Evolutionary conservation across 2,329 filamentous ascomycete species (phyloP).

Genomic region (Rhytidhysteron rufulum): DNA sequence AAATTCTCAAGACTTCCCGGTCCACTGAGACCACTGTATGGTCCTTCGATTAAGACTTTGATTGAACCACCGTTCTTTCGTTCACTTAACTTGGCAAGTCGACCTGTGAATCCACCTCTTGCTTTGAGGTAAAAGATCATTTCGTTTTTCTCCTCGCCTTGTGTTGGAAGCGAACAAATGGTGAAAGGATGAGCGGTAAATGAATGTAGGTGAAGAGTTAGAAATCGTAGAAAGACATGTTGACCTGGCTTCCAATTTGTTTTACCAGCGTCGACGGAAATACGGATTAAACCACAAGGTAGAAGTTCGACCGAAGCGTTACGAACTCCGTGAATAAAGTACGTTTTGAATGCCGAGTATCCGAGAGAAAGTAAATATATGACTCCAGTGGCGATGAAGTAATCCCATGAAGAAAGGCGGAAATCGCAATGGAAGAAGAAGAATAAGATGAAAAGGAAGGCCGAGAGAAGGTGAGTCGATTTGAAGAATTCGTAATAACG

Average conservation of each 20-base stretch:
- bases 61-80: slow-evolving; percentile 28
- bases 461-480: slow-evolving; percentile 51
- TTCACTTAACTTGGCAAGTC: slow-evolving; percentile 39
- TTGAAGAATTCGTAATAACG: slow-evolving; percentile 62
- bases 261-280: slow-evolving; percentile 34
- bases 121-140: slow-evolving; percentile 54
- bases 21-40: slow-evolving; percentile 52
- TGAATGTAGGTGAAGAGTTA: slow-evolving; percentile 40
- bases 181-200: slow-evolving; percentile 54
- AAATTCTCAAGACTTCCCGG: slow-evolving; percentile 28
- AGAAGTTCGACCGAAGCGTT: slow-evolving; percentile 31
- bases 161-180: slow-evolving; percentile 47
- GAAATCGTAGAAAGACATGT: slow-evolving; percentile 54
- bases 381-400: slow-evolving; percentile 55
- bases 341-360: slow-evolving; percentile 45
- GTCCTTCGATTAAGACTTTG: slow-evolving; percentile 54
- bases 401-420: slow-evolving; percentile 56
- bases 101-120: slow-evolving; percentile 48
- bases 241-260: slow-evolving; percentile 50
- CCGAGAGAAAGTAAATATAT: slow-evolving; percentile 49
- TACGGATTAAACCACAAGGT: slow-evolving; percentile 39
- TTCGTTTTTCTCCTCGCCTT: slow-evolving; percentile 17
- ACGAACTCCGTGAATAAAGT: slow-evolving; percentile 48
- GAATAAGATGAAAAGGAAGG: slow-evolving; percentile 53
- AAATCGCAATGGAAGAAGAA: slow-evolving; percentile 61